phyloP scores from a whole-genome alignment of 257 asterid genomes.

The Fraxinus quadrangulata region DNA sequence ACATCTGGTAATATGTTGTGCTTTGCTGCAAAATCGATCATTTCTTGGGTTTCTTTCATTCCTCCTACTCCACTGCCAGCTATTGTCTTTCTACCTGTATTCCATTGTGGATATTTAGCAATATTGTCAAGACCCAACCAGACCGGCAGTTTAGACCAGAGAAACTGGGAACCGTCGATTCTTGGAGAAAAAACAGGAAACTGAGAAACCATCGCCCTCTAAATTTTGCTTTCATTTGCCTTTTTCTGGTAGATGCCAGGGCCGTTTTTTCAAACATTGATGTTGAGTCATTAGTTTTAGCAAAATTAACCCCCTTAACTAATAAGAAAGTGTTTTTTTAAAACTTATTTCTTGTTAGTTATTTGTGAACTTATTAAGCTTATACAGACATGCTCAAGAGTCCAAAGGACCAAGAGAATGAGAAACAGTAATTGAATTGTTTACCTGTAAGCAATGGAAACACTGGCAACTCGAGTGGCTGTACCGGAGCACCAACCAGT shows the following conservation, averaged over 20 bases:
- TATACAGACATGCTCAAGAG: too few relatives aligned
- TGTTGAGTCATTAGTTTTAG: too few relatives aligned
- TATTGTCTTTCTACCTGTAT: constrained; percentile 37
- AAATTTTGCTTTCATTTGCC: too few relatives aligned
- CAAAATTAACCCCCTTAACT: too few relatives aligned
- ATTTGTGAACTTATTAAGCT: too few relatives aligned
- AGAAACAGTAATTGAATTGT: background rate
- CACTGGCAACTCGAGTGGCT: constrained; percentile 45
- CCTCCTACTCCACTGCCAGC: constrained; percentile 40
- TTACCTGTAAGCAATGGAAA: constrained; percentile 37
- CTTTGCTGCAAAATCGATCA: constrained; percentile 42
- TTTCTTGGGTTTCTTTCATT: constrained; percentile 38
- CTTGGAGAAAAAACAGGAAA: too few relatives aligned
- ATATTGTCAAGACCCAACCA: background rate
- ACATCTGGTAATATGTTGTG: constrained; percentile 43
- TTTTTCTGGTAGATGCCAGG: too few relatives aligned
- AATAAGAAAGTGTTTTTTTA: too few relatives aligned
- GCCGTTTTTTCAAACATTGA: too few relatives aligned
- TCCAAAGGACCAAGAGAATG: background rate
- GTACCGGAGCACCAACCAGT: constrained; percentile 38
- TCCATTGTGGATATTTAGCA: background rate
- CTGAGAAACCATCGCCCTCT: too few relatives aligned
- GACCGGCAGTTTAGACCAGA: background rate
- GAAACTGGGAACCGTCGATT: background rate
- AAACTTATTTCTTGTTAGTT: background rate